Evolutionary conservation across 768 basidiomycete species (phyloP).

Genomic region (Coprinopsis marcescibilis): DNA sequence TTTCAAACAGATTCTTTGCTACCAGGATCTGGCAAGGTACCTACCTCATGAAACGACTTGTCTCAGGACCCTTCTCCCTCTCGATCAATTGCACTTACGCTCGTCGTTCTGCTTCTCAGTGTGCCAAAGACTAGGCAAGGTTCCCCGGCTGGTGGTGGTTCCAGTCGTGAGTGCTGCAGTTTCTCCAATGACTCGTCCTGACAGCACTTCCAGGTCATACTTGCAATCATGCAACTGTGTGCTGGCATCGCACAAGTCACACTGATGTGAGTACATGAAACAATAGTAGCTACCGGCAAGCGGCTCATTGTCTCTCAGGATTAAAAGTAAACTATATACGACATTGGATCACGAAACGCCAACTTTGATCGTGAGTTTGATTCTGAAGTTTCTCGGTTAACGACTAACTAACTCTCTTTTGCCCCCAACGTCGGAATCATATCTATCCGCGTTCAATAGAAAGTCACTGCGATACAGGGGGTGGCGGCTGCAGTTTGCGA

Average conservation of each 20-base stretch:
- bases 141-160: no score
- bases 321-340: not conserved
- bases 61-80: not conserved
- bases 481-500: slow-evolving; percentile 2
- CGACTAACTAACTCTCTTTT: not conserved
- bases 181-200: no score
- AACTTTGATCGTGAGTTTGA: not conserved
- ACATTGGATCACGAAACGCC: not conserved
- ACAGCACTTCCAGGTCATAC: no score
- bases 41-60: not conserved
- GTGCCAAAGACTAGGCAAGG: no score
- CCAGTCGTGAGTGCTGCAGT: no score
- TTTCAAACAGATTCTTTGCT: slow-evolving; percentile 5
- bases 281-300: no score
- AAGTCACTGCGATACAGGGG: slow-evolving; percentile 3
- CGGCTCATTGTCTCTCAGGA: not conserved
- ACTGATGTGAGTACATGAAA: not conserved
- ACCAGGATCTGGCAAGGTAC: slow-evolving; percentile 7
- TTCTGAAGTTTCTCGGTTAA: no score
- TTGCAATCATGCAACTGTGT: no score
- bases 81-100: no score
- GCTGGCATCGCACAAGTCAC: not conserved
- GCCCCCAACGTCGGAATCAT: not conserved
- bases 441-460: not conserved
- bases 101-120: no score